Percentiles rank a stretch among this genome's conserved stretches.
Conservation (phyloP, 768 basidiomycete genomes). For the Pisolithus microcarpus region DNA sequence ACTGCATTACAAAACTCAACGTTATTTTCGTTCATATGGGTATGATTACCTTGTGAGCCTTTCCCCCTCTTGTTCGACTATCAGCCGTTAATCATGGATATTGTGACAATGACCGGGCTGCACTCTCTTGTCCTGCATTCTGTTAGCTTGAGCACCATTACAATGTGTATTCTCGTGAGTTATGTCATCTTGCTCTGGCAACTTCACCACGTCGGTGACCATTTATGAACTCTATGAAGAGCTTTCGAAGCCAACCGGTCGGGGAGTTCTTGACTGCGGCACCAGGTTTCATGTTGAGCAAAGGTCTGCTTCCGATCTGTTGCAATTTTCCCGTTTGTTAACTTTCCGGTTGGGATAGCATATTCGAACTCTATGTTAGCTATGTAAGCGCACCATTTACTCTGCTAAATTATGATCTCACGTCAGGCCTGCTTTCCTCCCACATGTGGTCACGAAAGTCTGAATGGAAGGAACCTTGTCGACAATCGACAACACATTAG, state of each 20-base stretch:
- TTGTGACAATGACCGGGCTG: too few relatives aligned
- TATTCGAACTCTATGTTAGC: constrained; percentile 20
- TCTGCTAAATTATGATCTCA: neutral
- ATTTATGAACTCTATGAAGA: constrained; percentile 7
- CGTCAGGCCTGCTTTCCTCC: neutral
- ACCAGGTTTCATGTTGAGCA: constrained; percentile 10
- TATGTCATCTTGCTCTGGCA: neutral
- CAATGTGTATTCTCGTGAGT: constrained; percentile 10
- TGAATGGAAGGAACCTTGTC: constrained; percentile 5
- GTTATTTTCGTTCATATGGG: constrained; percentile 15
- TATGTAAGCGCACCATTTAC: constrained; percentile 13
- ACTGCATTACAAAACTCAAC: constrained; percentile 11
- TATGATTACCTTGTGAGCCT: constrained; percentile 12
- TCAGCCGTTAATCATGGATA: neutral
- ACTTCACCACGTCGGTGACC: neutral
- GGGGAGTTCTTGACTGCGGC: constrained; percentile 4
- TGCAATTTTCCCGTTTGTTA: neutral
- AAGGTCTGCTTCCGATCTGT: constrained; percentile 3
- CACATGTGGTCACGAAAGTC: neutral
- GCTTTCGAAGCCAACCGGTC: constrained; percentile 1
- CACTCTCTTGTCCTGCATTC: too few relatives aligned
- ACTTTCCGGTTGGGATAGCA: constrained; percentile 2
- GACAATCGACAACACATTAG: neutral
- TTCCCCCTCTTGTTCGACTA: neutral
- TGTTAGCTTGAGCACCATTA: constrained; percentile 6